A percentile compares a stretch with the other conserved stretches of the same genome.
Conservation (phyloP, 2,329 filamentous ascomycete species). For the Beauveria sp. region DNA sequence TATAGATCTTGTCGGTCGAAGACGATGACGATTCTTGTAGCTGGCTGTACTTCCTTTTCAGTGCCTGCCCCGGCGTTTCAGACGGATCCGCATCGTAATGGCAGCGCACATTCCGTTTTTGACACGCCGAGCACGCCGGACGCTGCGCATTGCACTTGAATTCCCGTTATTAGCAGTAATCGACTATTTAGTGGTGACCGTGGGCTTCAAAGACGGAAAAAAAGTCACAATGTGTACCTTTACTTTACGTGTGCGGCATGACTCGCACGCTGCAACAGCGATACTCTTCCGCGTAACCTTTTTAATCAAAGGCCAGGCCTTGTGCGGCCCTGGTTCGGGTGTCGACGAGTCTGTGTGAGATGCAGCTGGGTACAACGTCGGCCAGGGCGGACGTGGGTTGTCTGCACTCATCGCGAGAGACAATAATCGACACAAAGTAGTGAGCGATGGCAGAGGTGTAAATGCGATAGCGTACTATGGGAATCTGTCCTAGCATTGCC, state of each 20-base stretch:
- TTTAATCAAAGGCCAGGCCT: background rate
- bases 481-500: background rate
- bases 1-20: conserved; percentile 14
- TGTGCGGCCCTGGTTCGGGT: background rate
- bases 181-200: background rate
- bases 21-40: background rate
- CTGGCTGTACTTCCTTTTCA: background rate
- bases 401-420: background rate
- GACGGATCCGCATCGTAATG: background rate
- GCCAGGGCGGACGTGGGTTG: background rate
- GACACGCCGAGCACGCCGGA: background rate
- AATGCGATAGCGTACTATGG: background rate
- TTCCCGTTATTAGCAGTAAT: background rate
- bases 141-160: background rate
- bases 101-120: background rate
- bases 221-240: background rate
- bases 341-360: background rate
- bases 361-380: background rate
- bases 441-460: background rate
- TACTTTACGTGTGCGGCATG: background rate
- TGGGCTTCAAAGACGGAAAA: background rate
- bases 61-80: background rate
- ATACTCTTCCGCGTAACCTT: background rate
- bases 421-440: background rate
- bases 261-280: background rate